Base-by-base conservation (phyloP, 257 asterid genomes). In the Gynochthodes officinalis region DNA sequence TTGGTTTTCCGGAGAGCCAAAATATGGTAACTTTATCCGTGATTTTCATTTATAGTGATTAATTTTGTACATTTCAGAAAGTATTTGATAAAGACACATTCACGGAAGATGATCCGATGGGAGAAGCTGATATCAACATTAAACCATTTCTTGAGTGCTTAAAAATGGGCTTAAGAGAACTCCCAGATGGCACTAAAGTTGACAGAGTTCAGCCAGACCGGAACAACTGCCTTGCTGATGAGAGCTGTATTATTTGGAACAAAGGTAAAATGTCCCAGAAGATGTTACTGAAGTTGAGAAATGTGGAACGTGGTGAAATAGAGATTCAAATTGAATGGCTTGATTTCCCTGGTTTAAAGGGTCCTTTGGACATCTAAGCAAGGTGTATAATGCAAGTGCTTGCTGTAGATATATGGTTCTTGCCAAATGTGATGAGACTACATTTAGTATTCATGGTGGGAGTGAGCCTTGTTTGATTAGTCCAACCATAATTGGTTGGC, bases 31-130 rank as follows among this genome's bases (percentile, higher is more conserved):
- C 19, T 19, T 7, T 35, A 67, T 23, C 15, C 14, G 35, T 52
- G 57, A 68, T 21, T 42, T 49, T 48, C 30, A 37, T 9, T 53
- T n/a, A 21, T 18, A 7, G 30, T 58, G 70, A 40, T 33, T 46
- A 8, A 35, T 79, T 71, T 14, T 58, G 30, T 61, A 6, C 35
- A 13, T 25, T 52, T 70, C 82, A 93, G 97, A 70, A 67, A 1
- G 96, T 93, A 35, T 89, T 79, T 67, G 97, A 93, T 74, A 86
- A 87, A 63, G 98, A 93, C 82, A 93, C 96, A 8, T 90, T 93
- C 82, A 82, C 87, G 14, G 87, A 33, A 2, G 97, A 93, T 33
- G 98, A 93, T 80, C 79, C 78, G 80, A 89, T 90, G 90, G 98
- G 97, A 27, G 80, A 65, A 21, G 96, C 97, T 0, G 64, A 80